Percentiles rank a stretch among this genome's conserved stretches.
Evolutionary conservation across 1,284 basidiomycete species (phyloP).

Genomic region (Leccinum angustisporum): DNA sequence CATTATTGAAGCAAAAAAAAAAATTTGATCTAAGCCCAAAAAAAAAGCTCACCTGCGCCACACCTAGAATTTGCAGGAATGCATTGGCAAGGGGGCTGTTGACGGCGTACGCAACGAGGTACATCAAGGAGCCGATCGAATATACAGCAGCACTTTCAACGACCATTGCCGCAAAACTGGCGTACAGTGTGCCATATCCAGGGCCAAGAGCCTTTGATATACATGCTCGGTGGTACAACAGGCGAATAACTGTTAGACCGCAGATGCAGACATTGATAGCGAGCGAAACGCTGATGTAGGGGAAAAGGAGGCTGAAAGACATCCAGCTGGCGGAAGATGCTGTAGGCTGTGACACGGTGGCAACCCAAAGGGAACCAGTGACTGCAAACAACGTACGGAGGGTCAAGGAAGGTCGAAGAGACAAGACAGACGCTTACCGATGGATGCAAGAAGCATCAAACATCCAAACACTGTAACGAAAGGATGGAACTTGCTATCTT

Average conservation of each 20-base stretch:
- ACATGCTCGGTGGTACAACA: conserved; percentile 31
- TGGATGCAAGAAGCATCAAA: conserved; percentile 25
- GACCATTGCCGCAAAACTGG: conserved; percentile 32
- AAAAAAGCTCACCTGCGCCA: conserved; percentile 27
- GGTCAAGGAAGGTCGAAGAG: neutral
- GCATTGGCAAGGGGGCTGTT: conserved; percentile 28
- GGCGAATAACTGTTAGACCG: conserved; percentile 29
- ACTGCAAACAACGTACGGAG: conserved; percentile 12
- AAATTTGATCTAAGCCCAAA: neutral
- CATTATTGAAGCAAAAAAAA: neutral
- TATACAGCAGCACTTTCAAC: conserved; percentile 34
- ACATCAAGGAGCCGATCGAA: conserved; percentile 29
- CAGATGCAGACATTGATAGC: conserved; percentile 33
- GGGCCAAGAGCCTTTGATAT: conserved; percentile 30
- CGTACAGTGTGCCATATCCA: conserved; percentile 29
- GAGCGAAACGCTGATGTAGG: conserved; percentile 33
- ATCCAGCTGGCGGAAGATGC: conserved; percentile 26
- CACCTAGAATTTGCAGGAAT: conserved; percentile 33
- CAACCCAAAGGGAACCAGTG: conserved; percentile 31
- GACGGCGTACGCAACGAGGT: conserved; percentile 27
- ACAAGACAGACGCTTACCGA: conserved; percentile 18
- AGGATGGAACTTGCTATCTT: conserved; percentile 27
- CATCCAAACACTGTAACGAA: conserved; percentile 20
- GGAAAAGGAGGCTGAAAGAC: conserved; percentile 33
- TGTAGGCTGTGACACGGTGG: conserved; percentile 24